phyloP scores from a whole-genome alignment of 768 basidiomycete genomes.

The Macrolepiota fuliginosa region DNA sequence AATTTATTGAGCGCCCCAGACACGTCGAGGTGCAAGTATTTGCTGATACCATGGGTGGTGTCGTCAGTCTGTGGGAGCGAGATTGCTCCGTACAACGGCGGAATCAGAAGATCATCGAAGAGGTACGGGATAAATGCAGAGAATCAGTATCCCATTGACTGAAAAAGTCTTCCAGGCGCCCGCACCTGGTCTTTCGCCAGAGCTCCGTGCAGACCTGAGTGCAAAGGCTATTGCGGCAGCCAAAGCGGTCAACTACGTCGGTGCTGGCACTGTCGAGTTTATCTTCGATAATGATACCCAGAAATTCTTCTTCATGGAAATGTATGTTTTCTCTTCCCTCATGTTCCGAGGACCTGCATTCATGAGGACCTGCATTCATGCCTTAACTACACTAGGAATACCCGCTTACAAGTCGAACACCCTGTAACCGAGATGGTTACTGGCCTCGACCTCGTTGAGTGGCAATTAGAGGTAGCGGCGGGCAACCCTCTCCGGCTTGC shows the following conservation, averaged over 20 bases:
- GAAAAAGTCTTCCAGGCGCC: conserved; percentile 61
- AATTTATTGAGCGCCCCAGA: conserved; percentile 81
- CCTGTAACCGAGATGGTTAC: conserved; percentile 96
- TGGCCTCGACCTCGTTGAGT: conserved; percentile 90
- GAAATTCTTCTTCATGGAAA: conserved; percentile 95
- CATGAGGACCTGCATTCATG: too few relatives aligned
- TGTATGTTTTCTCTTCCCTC: conserved; percentile 45
- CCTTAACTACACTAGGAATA: conserved; percentile 56
- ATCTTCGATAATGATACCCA: conserved; percentile 91
- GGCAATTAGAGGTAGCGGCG: conserved; percentile 92
- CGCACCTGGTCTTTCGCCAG: conserved; percentile 80
- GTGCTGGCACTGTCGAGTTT: conserved; percentile 94
- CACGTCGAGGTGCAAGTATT: conserved; percentile 97
- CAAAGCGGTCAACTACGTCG: conserved; percentile 86
- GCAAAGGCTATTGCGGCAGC: conserved; percentile 92
- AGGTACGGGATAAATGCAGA: conserved; percentile 38
- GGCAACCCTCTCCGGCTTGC: conserved; percentile 81
- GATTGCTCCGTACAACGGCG: conserved; percentile 90
- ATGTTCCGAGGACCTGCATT: neutral
- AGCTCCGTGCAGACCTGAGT: conserved; percentile 77
- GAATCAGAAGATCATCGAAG: conserved; percentile 96
- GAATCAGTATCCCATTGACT: neutral
- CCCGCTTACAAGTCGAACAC: conserved; percentile 84
- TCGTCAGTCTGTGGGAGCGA: conserved; percentile 93
- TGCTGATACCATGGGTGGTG: conserved; percentile 75